Base-by-base conservation (phyloP, 257 asterid species). In the Datura wrightii region DNA sequence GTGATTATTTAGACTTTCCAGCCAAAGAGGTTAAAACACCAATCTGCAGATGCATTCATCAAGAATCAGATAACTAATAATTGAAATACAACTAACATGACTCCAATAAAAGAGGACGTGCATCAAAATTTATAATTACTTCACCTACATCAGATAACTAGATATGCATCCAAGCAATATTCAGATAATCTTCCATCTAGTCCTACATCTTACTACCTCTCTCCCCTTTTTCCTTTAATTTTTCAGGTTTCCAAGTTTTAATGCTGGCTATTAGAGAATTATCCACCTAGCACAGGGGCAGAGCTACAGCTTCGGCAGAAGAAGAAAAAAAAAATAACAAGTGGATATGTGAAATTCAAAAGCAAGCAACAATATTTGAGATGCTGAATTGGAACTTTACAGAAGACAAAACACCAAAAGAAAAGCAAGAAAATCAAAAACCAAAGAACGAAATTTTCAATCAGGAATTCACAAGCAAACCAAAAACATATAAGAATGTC, bases 11-110 rank as follows among this genome's bases (percentile, higher is more conserved):
- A 50, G 15, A 78, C 24, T 14, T 15, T 4, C 63, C 7, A 52
- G 39, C 44, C 63, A 50, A 50, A 50, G 24, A 50, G 62, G 48
- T 31, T 1, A 52, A 14, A 15, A 78, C 42, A 50, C 63, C 82
- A 52, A 78, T 52, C 82, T 78, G 82, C 63, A 78, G 46, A 78
- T 52, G 82, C 82, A 52, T 9, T 31, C 46, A 74, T 46, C 60
- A 52, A 78, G 82, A 10, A 78, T 78, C 82, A 52, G 82, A 52
- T 76, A 76, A 52, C 46, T 50, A 76, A 34, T 18, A 78, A 34
- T 52, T 78, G 31, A 15, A 78, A 52, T 15, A 78, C 48, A 14
- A 78, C 15, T 52, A 76, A 52, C 82, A 24, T 3, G 31, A 76
- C 82, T 76, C 63, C 46, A 31, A 52, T 7, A 34, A 31, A 1